Base-by-base conservation (phyloP, 1,284 basidiomycete species). In the Fomitopsis palustris region DNA sequence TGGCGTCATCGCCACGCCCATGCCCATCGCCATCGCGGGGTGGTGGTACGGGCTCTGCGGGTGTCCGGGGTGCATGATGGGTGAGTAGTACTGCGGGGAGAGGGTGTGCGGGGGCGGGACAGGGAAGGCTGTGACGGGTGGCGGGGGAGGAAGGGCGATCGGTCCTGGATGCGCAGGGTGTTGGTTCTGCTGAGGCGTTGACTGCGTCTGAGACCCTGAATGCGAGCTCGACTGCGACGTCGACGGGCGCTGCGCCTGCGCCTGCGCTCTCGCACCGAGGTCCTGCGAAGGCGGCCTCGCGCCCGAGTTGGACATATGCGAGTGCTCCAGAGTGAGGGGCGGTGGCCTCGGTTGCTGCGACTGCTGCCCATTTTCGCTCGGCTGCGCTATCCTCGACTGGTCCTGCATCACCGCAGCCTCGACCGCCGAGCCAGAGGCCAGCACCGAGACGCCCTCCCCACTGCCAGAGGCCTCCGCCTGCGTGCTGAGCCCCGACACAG, bases 101-200 rank as follows among this genome's bases (percentile, higher is more conserved):
- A 74, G 62, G 9, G 72, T 67, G 52, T 72, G 73, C 1, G 70
- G 68, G 4, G 75, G 69, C 37, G 71, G 76, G 42, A 70, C 65
- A 27, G 70, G 76, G 70, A 79, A 83, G 54, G 71, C 68, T 16
- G 76, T 67, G 31, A 81, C 78, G 3, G 74, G 73, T 12, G 72
- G 74, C 0, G 82, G 82, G 0, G 88, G 88, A 9, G 88, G 88
- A 25, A 90, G 77, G 0, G 84, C 71, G 53, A 90, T 90, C 0
- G 84, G 84, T 0, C 88, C 88, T 1, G 88, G 89, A 64, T 87
- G 88, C 56, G 82, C 79, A 23, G 81, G 81, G 62, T 85, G 82
- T 14, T 72, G 71, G 62, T 85, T 82, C 14, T 72, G 71, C 17
- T 58, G 55, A 6, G 61, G 21, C 25, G 55, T 62, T 23, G 61